Percentiles rank a stretch among this genome's conserved stretches.
These are phyloP conservation scores for Cordyceps militaris DNA, from an alignment of 2,329 filamentous ascomycete species.

Conservation along the genomic window DNA sequence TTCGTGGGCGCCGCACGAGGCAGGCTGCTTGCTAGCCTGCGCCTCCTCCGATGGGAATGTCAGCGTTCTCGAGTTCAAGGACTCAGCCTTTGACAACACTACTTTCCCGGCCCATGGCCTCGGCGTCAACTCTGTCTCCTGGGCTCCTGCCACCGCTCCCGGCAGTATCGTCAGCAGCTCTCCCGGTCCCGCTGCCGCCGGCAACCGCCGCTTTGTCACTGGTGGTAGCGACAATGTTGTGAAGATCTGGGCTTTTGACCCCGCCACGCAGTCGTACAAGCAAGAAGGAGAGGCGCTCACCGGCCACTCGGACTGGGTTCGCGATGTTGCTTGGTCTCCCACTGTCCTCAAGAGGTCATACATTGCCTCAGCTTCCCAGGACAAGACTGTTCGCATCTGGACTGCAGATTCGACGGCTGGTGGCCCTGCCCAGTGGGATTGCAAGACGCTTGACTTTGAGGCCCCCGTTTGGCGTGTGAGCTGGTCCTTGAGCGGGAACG, in stretches of 20 bases:
- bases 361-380: constrained; percentile 90
- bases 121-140: constrained; percentile 92
- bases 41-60: constrained; percentile 92
- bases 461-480: constrained; percentile 90
- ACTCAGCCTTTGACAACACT: constrained; percentile 84
- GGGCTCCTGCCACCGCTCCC: constrained; percentile 80
- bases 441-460: constrained; percentile 81
- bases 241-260: constrained; percentile 84
- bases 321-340: constrained; percentile 94
- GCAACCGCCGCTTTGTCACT: constrained; percentile 80
- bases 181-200: constrained; percentile 50
- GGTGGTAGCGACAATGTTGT: constrained; percentile 90
- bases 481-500: constrained; percentile 96
- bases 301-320: constrained; percentile 93
- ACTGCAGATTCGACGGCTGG: constrained; percentile 58
- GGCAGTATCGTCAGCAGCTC: constrained; percentile 76
- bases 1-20: constrained; percentile 94
- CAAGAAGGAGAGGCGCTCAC: constrained; percentile 57
- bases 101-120: constrained; percentile 89
- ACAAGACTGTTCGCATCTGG: constrained; percentile 98
- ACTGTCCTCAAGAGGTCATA: constrained; percentile 94
- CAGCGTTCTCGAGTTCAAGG: constrained; percentile 91
- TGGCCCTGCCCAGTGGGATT: constrained; percentile 68
- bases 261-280: constrained; percentile 53
- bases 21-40: constrained; percentile 88